These are phyloP conservation scores for Tagetes erecta DNA, from an alignment of 129 eudicot genomes.

Conservation along the genomic window DNA sequence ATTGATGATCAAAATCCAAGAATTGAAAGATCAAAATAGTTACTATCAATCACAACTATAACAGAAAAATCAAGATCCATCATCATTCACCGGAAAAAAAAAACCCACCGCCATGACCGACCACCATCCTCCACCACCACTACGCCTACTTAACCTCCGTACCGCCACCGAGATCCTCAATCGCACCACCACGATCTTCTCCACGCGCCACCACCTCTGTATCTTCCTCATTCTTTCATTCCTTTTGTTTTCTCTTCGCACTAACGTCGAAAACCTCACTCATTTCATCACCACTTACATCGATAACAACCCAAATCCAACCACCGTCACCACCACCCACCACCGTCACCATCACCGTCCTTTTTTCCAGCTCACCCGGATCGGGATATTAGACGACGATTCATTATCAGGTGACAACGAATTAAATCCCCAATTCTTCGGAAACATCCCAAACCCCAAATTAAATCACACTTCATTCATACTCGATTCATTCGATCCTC, in stretches of 20 bases:
- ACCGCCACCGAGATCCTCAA: slow-evolving; percentile 60
- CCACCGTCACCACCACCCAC: slow-evolving; percentile 29
- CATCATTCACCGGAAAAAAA: not conserved
- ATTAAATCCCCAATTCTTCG: slow-evolving; percentile 50
- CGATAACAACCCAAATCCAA: slow-evolving; percentile 60
- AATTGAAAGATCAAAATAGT: not conserved
- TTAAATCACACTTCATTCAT: slow-evolving; percentile 39
- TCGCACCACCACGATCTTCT: slow-evolving; percentile 43
- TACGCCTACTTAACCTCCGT: slow-evolving; percentile 40
- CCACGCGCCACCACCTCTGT: slow-evolving; percentile 44
- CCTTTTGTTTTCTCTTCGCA: slow-evolving; percentile 60
- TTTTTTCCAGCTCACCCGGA: slow-evolving; percentile 72
- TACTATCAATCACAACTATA: not conserved
- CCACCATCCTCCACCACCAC: slow-evolving; percentile 32
- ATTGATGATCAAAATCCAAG: not conserved
- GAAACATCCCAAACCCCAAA: slow-evolving; percentile 20
- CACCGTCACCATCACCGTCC: slow-evolving; percentile 58
- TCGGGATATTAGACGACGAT: slow-evolving; percentile 74
- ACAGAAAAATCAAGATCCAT: slow-evolving; percentile 9
- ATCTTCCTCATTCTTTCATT: slow-evolving; percentile 51
- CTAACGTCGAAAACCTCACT: slow-evolving; percentile 54
- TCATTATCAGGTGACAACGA: slow-evolving; percentile 71
- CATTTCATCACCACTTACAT: slow-evolving; percentile 56
- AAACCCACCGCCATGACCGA: slow-evolving; percentile 46
- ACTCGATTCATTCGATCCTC: slow-evolving; percentile 42